Conservation (phyloP, 257 asterid species). For the Eustoma russellianum region DNA sequence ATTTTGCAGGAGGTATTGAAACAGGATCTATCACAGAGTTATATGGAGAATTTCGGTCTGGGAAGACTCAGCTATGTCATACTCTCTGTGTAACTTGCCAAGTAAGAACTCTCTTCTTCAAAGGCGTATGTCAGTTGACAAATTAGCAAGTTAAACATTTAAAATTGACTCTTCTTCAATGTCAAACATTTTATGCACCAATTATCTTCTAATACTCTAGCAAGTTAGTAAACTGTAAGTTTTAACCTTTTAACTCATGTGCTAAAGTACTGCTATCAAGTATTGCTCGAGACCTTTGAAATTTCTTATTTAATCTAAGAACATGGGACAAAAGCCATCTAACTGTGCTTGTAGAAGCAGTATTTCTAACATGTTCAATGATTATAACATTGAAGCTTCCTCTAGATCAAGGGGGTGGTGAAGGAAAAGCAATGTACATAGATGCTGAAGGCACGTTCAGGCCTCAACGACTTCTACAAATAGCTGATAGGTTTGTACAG, state of each 20-base stretch:
- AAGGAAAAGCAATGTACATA: conserved; percentile 96
- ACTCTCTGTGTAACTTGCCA: conserved; percentile 94
- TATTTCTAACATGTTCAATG: background rate
- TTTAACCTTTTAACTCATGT: no score
- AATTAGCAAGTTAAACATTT: no score
- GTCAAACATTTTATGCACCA: no score
- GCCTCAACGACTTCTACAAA: conserved; percentile 93
- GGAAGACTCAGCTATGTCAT: conserved; percentile 97
- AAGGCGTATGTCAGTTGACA: no score
- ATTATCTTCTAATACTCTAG: no score
- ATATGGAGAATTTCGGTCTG: conserved; percentile 89
- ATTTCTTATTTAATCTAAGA: no score
- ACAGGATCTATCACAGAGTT: conserved; percentile 89
- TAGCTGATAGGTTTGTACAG: conserved; percentile 68
- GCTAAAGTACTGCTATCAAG: no score
- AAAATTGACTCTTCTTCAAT: no score
- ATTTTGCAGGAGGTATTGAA: conserved; percentile 80
- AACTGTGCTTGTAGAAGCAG: background rate
- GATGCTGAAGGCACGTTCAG: conserved; percentile 98
- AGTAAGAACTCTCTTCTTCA: conserved; percentile 26
- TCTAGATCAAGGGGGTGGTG: conserved; percentile 95
- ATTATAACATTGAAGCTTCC: conserved; percentile 46
- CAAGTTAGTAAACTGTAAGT: no score
- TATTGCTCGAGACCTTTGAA: no score
- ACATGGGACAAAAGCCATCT: background rate